phyloP scores from a whole-genome alignment of 352 stramenopile genomes.

The Globisporangium paroecandrum region DNA sequence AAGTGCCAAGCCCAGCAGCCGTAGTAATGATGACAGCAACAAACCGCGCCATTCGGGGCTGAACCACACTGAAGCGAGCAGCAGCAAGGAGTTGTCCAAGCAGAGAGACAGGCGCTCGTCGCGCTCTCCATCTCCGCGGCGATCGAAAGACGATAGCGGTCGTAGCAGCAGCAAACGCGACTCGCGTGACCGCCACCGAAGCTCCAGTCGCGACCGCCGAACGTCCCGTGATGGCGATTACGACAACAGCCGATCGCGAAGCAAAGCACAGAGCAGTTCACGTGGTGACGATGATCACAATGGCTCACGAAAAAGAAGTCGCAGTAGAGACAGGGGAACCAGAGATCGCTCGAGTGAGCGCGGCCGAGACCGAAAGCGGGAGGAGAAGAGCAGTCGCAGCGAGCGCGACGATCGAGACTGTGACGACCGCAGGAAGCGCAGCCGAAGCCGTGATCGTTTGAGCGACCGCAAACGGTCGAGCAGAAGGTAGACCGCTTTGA shows the following conservation, averaged over 20 bases:
- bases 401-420: slow-evolving; percentile 4
- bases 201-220: slow-evolving; percentile 16
- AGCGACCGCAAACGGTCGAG: slow-evolving; percentile 28
- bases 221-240: slow-evolving; percentile 3
- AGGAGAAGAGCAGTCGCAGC: slow-evolving; percentile 21
- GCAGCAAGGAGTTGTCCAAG: slow-evolving; percentile 1
- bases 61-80: slow-evolving; percentile 9
- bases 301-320: slow-evolving; percentile 8
- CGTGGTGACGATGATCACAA: not conserved
- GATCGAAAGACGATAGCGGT: slow-evolving; percentile 11
- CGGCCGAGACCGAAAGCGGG: slow-evolving; percentile 20
- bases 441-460: slow-evolving; percentile 27
- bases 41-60: slow-evolving; percentile 11
- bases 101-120: slow-evolving; percentile 10
- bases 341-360: slow-evolving; percentile 10
- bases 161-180: slow-evolving; percentile 14
- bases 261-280: not conserved
- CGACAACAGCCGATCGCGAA: not conserved
- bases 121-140: slow-evolving; percentile 14
- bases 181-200: slow-evolving; percentile 18
- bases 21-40: not conserved
- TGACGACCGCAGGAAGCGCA: slow-evolving; percentile 21
- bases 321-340: slow-evolving; percentile 3
- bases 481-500: slow-evolving; percentile 12
- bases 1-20: slow-evolving; percentile 5